Evolutionary conservation across 495 filamentous ascomycete genomes (phyloP).

Genomic region (Hypoxylon cercidicola): DNA sequence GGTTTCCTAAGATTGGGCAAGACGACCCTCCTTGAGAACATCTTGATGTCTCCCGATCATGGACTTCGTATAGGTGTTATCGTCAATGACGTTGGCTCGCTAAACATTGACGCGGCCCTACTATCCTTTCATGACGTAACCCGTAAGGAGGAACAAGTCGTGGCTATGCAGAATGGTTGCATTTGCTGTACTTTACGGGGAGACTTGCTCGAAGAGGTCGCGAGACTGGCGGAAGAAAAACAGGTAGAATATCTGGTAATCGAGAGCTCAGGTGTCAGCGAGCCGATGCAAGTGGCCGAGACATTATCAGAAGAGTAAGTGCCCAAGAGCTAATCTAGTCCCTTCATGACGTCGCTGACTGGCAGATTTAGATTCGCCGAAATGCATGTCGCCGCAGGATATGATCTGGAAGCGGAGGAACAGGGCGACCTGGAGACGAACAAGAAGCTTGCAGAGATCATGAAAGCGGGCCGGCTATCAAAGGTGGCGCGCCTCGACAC

Average conservation of each 20-base stretch:
- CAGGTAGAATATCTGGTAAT: constrained; percentile 68
- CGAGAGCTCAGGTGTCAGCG: constrained; percentile 69
- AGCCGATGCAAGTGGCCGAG: constrained; percentile 71
- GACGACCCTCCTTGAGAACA: constrained; percentile 67
- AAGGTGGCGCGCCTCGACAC: constrained; percentile 66
- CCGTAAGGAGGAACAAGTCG: constrained; percentile 62
- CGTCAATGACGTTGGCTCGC: constrained; percentile 67
- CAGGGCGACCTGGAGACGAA: constrained; percentile 28
- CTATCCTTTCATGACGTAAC: constrained; percentile 61
- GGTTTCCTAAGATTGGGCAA: constrained; percentile 62
- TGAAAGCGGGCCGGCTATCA: constrained; percentile 61
- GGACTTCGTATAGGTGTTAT: constrained; percentile 65
- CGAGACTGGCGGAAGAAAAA: constrained; percentile 58
- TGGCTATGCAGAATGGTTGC: constrained; percentile 70
- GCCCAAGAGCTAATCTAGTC: constrained; percentile 35
- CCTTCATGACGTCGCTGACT: constrained; percentile 17
- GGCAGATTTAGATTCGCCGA: constrained; percentile 46
- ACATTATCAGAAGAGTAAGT: constrained; percentile 66
- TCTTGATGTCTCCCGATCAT: constrained; percentile 61
- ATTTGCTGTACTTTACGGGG: constrained; percentile 71
- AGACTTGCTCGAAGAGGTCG: constrained; percentile 66
- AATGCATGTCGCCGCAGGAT: constrained; percentile 35
- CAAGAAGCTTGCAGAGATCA: constrained; percentile 47
- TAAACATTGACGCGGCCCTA: constrained; percentile 68
- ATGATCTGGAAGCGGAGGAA: constrained; percentile 37